Percentiles rank a stretch among this genome's conserved stretches.
Evolutionary conservation across 768 basidiomycete genomes (phyloP).

Genomic region (Cystofilobasidium ferigula): DNA sequence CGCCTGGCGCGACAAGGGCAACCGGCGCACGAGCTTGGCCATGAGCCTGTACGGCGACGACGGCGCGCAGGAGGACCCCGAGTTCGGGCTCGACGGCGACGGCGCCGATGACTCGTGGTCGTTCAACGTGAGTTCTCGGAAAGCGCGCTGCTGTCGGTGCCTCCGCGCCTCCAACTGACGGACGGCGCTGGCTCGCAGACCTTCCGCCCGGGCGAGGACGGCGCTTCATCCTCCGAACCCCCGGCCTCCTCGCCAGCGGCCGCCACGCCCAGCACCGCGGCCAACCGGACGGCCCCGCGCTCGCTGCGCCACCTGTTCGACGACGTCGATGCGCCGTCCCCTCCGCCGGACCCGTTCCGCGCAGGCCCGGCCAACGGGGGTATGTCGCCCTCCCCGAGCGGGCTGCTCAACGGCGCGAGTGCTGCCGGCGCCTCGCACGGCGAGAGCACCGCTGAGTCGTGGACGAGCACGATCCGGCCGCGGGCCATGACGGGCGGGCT

Average conservation of each 20-base stretch:
- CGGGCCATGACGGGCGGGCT: background rate
- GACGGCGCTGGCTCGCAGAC: constrained; percentile 22
- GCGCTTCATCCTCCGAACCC: background rate
- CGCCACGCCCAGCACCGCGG: constrained; percentile 7
- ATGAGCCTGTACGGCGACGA: constrained; percentile 31
- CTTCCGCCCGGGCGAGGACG: constrained; percentile 33
- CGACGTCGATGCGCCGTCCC: constrained; percentile 30
- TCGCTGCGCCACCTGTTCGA: constrained; percentile 64
- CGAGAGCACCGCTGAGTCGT: constrained; percentile 2
- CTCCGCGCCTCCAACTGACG: background rate
- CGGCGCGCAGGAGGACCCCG: constrained; percentile 43
- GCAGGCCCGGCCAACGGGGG: constrained; percentile 23
- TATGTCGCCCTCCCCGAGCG: constrained; percentile 9
- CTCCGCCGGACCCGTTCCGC: constrained; percentile 22
- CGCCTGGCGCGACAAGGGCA: constrained; percentile 57
- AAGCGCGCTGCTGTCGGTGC: background rate
- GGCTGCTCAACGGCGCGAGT: background rate
- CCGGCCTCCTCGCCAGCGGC: background rate
- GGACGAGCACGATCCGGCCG: constrained; percentile 18
- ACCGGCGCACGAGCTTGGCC: constrained; percentile 57
- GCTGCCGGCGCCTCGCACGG: no score
- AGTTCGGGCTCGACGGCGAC: constrained; percentile 11
- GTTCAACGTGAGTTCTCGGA: constrained; percentile 7
- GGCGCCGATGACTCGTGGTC: constrained; percentile 42
- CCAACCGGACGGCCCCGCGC: constrained; percentile 27